These are phyloP conservation scores for Leccinum variicolor DNA, from an alignment of 768 basidiomycete genomes.

Conservation along the genomic window DNA sequence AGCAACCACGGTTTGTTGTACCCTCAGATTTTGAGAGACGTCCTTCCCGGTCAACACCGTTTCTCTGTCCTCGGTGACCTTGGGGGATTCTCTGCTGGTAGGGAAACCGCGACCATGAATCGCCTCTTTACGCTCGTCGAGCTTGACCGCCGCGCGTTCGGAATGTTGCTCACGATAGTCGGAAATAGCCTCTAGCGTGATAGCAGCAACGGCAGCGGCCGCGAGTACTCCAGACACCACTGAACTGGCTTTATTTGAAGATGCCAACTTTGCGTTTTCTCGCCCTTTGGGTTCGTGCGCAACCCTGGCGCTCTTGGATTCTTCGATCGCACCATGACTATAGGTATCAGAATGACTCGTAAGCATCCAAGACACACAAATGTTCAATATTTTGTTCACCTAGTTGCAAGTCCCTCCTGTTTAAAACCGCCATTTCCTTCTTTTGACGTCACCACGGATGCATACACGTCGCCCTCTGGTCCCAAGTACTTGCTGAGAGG, in stretches of 20 bases:
- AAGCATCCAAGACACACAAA: not conserved
- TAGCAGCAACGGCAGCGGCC: conserved; percentile 9
- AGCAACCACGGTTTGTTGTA: not conserved
- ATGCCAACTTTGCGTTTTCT: not conserved
- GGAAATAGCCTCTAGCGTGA: conserved; percentile 7
- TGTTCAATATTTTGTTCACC: not conserved
- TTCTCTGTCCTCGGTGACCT: not conserved
- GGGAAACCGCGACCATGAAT: not conserved
- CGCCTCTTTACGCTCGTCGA: not conserved
- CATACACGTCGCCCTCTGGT: not conserved
- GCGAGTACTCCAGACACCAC: conserved; percentile 11
- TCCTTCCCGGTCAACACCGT: not conserved
- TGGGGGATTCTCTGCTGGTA: not conserved
- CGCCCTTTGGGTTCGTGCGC: not conserved
- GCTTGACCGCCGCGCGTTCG: not conserved
- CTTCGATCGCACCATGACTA: not conserved
- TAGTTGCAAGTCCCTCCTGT: not conserved
- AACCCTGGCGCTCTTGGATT: not conserved
- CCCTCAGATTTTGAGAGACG: not conserved
- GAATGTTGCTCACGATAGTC: conserved; percentile 4
- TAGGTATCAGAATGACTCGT: not conserved
- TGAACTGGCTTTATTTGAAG: conserved; percentile 8
- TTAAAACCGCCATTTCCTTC: not conserved
- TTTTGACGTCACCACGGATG: not conserved
- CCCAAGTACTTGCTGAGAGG: conserved; percentile 16